phyloP scores from a whole-genome alignment of 208 protist genomes.

The Trypanosoma caninum region DNA sequence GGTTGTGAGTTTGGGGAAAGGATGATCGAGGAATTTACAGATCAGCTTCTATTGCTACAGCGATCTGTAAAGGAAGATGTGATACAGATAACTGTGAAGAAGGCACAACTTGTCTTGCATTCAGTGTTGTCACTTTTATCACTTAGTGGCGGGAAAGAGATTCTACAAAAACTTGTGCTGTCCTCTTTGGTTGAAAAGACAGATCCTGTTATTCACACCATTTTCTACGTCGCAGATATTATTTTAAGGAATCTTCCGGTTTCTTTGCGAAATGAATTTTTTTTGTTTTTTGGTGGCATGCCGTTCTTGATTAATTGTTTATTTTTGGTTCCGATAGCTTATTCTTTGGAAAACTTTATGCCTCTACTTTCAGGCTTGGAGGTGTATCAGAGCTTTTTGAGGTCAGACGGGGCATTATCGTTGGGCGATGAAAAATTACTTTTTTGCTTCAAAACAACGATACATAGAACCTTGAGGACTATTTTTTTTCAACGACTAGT shows the following conservation, averaged over 20 bases:
- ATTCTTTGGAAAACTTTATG: not conserved
- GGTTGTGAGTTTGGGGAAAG: not conserved
- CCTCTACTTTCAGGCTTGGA: conserved; percentile 7
- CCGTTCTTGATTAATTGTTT: conserved; percentile 16
- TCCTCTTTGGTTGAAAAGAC: not conserved
- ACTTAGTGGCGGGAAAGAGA: not conserved
- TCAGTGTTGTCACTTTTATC: conserved; percentile 8
- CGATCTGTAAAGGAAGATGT: not conserved
- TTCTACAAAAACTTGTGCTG: not conserved
- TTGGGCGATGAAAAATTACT: not conserved
- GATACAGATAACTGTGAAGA: not conserved
- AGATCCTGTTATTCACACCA: not conserved
- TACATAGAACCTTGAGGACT: conserved; percentile 13
- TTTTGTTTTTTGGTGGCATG: not conserved
- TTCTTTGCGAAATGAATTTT: not conserved
- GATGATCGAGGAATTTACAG: not conserved
- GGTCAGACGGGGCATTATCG: not conserved
- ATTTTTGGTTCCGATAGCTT: conserved; percentile 13
- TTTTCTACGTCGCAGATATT: conserved; percentile 8
- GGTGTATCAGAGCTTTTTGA: conserved; percentile 21
- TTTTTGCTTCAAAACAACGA: not conserved
- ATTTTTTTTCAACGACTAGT: conserved; percentile 6
- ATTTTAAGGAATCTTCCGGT: not conserved
- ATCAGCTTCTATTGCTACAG: not conserved
- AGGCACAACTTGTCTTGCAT: conserved; percentile 13